Evolutionary conservation across 805 yeast genomes (phyloP), one percentile per base, ranked within the genome.

Genomic region (Dipodascus geniculatus): DNA sequence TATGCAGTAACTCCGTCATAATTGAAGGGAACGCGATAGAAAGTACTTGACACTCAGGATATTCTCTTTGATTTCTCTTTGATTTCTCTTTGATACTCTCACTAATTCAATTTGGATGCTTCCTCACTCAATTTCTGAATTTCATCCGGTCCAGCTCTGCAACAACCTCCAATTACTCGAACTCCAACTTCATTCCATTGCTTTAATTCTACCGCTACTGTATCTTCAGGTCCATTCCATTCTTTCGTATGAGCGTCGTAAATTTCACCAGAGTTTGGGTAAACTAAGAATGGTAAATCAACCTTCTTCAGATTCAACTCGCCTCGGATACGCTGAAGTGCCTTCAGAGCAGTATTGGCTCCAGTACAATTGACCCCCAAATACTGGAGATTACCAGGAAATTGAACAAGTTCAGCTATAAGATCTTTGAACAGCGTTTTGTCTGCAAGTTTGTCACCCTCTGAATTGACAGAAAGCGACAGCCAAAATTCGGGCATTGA

Each of bases 261-360:
- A 6, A 71, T 64, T 61, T 82, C 88, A 1, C 93, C 93, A 48
- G 86, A 79, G 66, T 87, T 87, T 8, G 95, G 95, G 64, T 85
- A 86, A 1, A 80, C 74, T 2, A 83, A 64, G 24, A 83, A 61
- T 2, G 80, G 78, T 6, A 38, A 38, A n/a, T 38, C 19, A n/a
- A 17, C 4, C 19, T 38, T 38, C 19, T 4, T 17, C 17, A 38
- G 8, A 38, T 38, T 6, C 17, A 38, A 14, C 44, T 38, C 44
- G 6, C 8, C 20, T 14, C 44, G 44, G 8, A 38, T 38, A 14
- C 8, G 20, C 6, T n/a, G 4, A 3, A 38, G 14, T n/a, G 20
- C 44, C 4, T 38, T 38, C 52, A 58, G 55, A 19, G 58, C 52
- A n/a, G 58, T 54, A 61, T 87, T 87, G 54, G 81, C 78, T 0